Evolutionary conservation across 73 alveolate genomes (phyloP).

Genomic region (Tetrahymena borealis): DNA sequence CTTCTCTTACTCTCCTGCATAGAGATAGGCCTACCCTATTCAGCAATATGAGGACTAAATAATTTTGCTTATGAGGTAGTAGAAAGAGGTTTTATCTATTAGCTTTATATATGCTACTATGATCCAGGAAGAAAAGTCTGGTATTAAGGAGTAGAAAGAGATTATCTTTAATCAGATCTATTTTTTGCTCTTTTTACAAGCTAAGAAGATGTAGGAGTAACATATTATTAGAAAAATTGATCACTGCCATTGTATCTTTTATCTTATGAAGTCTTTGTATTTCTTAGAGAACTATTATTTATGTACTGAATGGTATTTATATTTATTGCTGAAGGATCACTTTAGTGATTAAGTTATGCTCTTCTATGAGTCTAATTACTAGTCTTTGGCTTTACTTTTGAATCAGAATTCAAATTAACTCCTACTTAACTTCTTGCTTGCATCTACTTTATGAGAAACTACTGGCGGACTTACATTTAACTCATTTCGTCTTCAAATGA

Average conservation of each 20-base stretch:
- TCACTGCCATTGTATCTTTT: neutral
- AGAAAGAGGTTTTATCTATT: neutral
- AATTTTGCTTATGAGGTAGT: neutral
- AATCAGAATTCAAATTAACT: neutral
- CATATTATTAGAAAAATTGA: neutral
- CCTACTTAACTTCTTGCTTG: neutral
- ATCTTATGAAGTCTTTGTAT: neutral
- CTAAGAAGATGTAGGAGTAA: neutral
- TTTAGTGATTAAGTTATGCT: neutral
- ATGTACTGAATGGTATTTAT: neutral
- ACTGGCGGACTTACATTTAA: neutral
- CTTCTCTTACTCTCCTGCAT: neutral
- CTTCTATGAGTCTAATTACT: neutral
- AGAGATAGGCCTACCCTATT: neutral
- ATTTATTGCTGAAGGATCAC: neutral
- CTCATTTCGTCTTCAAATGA: neutral
- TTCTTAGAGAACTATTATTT: neutral
- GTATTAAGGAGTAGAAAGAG: neutral
- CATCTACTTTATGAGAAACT: neutral
- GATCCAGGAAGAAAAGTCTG: neutral
- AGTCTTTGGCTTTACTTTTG: neutral
- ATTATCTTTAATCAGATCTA: neutral
- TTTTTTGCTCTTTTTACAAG: neutral
- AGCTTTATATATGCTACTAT: neutral
- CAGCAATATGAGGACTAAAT: neutral